These are phyloP conservation scores for Zanthoxylum bungeanum DNA, from an alignment of 345 rosid species.

Conservation along the genomic window DNA sequence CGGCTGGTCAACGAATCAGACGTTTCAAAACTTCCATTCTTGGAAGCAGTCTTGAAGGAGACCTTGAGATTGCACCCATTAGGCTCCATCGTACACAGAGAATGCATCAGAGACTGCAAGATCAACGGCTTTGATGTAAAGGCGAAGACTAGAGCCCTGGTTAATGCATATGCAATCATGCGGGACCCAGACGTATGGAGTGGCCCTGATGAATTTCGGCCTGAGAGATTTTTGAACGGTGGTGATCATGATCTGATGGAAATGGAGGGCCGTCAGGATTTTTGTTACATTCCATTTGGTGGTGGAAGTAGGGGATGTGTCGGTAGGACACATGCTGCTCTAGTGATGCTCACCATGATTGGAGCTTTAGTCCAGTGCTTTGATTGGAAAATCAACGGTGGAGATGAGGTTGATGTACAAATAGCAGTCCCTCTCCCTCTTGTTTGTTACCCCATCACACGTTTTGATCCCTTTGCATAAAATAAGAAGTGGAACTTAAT, in stretches of 20 bases:
- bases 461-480: constrained; percentile 24
- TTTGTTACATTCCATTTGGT: constrained; percentile 41
- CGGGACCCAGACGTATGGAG: constrained; percentile 31
- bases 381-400: constrained; percentile 38
- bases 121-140: constrained; percentile 29
- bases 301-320: constrained; percentile 42
- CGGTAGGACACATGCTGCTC: constrained; percentile 19
- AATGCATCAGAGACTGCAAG: constrained; percentile 24
- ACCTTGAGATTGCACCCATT: constrained; percentile 32
- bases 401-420: constrained; percentile 33
- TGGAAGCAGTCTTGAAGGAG: constrained; percentile 32
- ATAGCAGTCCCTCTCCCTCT: constrained; percentile 57
- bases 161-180: constrained; percentile 40
- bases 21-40: constrained; percentile 25
- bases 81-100: constrained; percentile 21
- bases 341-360: constrained; percentile 24
- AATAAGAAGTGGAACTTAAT: background rate
- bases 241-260: constrained; percentile 7
- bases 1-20: constrained; percentile 27
- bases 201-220: constrained; percentile 28
- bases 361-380: constrained; percentile 48
- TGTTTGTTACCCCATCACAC: constrained; percentile 34
- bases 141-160: constrained; percentile 26
- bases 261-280: constrained; percentile 24
- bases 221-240: constrained; percentile 38